Evolutionary conservation across 2,329 filamentous ascomycete genomes (phyloP).

Genomic region (Diaporthe destruens): DNA sequence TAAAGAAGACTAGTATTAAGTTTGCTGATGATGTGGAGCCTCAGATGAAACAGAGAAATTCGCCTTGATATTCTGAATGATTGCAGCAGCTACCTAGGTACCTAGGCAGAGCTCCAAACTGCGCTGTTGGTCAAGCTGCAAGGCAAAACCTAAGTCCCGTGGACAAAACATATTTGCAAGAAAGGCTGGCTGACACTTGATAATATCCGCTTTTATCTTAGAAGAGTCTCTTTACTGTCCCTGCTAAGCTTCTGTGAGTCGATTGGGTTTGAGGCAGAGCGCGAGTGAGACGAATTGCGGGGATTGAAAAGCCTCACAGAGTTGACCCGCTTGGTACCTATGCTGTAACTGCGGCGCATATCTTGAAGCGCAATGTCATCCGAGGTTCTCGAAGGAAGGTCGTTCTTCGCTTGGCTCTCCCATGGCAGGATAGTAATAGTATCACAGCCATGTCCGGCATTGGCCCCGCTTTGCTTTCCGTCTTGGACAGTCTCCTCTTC

Average conservation of each 20-base stretch:
- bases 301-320: conserved; percentile 4
- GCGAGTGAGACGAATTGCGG: conserved; percentile 4
- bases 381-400: background rate
- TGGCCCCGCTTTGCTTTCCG: background rate
- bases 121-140: background rate
- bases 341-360: conserved; percentile 19
- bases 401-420: background rate
- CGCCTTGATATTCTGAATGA: background rate
- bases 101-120: background rate
- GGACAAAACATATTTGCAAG: background rate
- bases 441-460: background rate
- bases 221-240: conserved; percentile 37
- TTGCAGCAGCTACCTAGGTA: background rate
- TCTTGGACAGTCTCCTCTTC: conserved; percentile 17
- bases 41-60: background rate
- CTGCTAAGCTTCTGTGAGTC: conserved; percentile 9
- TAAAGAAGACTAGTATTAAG: too few relatives aligned
- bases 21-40: background rate
- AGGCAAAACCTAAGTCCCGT: too few relatives aligned
- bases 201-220: conserved; percentile 1
- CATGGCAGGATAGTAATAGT: conserved; percentile 17
- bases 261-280: conserved; percentile 7
- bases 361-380: conserved; percentile 36
- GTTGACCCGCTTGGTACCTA: conserved; percentile 11
- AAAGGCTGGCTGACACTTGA: background rate